A percentile compares a stretch with the other conserved stretches of the same genome.
These are phyloP conservation scores for Ascochyta rabiei DNA, from an alignment of 2,329 filamentous ascomycete species.

Conservation along the genomic window DNA sequence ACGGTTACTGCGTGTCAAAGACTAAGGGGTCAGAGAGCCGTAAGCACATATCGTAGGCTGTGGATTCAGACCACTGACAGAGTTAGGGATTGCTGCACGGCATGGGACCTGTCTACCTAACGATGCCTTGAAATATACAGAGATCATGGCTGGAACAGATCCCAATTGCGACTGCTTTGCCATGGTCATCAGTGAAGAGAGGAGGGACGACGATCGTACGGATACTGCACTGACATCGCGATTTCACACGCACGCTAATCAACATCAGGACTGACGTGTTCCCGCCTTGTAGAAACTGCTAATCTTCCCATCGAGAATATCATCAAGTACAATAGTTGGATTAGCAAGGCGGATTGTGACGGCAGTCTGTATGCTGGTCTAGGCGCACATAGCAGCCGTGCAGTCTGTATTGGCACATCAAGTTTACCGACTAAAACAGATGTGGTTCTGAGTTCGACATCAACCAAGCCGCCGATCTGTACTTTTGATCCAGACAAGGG, in stretches of 20 bases:
- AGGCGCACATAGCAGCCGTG: not conserved
- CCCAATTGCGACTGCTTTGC: not conserved
- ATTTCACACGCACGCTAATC: not conserved
- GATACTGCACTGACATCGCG: not conserved
- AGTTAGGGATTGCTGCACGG: no score
- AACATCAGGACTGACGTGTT: not conserved
- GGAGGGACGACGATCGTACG: not conserved
- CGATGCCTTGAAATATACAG: not conserved
- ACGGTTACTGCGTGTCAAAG: conserved; percentile 1
- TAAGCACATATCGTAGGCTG: not conserved
- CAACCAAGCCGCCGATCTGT: not conserved
- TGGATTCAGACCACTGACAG: not conserved
- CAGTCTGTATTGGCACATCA: not conserved
- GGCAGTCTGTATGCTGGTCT: not conserved
- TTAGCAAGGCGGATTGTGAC: not conserved
- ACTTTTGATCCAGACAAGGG: not conserved
- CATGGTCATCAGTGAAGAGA: not conserved
- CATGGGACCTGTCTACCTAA: not conserved
- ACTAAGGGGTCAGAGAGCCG: not conserved
- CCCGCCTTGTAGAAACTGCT: not conserved
- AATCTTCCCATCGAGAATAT: not conserved
- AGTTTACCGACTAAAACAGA: not conserved
- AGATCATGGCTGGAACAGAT: not conserved
- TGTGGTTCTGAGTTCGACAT: not conserved
- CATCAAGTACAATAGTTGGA: not conserved